Conservation (phyloP, 2,329 filamentous ascomycete genomes). For the Claviceps paspali region DNA sequence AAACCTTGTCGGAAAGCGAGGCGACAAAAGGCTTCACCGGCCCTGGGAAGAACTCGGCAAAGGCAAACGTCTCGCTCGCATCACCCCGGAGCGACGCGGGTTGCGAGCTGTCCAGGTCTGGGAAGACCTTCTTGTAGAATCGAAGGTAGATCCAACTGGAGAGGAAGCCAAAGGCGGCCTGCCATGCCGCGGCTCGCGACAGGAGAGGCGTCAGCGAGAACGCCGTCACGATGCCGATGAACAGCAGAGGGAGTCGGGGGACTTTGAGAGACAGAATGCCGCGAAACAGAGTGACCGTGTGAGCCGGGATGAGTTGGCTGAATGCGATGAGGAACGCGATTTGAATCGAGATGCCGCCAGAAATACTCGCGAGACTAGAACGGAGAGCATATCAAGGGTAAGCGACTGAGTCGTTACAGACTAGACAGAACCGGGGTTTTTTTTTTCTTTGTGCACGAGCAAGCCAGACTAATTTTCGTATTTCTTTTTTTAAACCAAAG, state of each 20-base stretch:
- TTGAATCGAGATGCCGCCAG: conserved; percentile 77
- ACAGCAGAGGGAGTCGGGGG: conserved; percentile 51
- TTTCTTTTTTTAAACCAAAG: no score
- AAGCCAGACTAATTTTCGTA: no score
- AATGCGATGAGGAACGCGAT: conserved; percentile 92
- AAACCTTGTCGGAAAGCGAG: conserved; percentile 58
- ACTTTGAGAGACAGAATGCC: conserved; percentile 82
- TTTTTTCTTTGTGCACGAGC: no score
- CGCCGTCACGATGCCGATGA: conserved; percentile 59
- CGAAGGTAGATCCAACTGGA: conserved; percentile 91
- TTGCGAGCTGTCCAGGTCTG: conserved; percentile 50
- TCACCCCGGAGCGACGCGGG: conserved; percentile 61
- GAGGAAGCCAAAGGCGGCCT: conserved; percentile 68
- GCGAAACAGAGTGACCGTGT: conserved; percentile 87
- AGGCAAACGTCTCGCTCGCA: conserved; percentile 89
- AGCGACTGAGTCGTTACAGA: neutral
- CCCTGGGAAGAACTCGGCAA: conserved; percentile 89
- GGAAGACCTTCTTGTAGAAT: conserved; percentile 72
- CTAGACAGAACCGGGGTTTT: no score
- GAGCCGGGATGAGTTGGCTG: conserved; percentile 92
- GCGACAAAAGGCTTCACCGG: conserved; percentile 64
- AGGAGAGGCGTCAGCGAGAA: conserved; percentile 41
- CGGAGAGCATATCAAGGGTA: neutral
- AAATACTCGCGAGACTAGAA: conserved; percentile 60
- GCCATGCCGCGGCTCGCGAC: conserved; percentile 59